A percentile compares a stretch with the other conserved stretches of the same genome.
Evolutionary conservation across 2,329 filamentous ascomycete species (phyloP).

Genomic region (Aspergillus pseudonomiae): DNA sequence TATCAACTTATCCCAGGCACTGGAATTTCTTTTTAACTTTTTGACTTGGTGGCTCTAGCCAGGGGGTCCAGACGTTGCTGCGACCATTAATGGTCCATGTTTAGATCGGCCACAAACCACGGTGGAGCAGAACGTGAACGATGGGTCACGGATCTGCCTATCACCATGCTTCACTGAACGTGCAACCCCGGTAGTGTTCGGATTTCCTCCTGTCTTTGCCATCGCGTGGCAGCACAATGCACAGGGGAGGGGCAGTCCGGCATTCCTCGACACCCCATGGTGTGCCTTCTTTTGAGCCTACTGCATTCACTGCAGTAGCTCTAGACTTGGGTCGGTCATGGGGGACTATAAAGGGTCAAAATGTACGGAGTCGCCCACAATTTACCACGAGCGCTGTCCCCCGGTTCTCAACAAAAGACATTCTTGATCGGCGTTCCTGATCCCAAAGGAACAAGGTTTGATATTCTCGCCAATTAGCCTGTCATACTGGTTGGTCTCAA

Average conservation of each 20-base stretch:
- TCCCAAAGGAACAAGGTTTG: constrained; percentile 1
- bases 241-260: constrained; percentile 9
- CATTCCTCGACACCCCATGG: constrained; percentile 10
- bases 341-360: not conserved
- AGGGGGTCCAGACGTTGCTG: constrained; percentile 4
- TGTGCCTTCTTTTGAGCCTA: not conserved
- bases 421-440: constrained; percentile 4
- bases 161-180: constrained; percentile 12
- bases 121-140: constrained; percentile 21
- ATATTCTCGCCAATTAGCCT: not conserved
- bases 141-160: constrained; percentile 28
- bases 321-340: not conserved
- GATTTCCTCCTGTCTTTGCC: constrained; percentile 25
- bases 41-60: not conserved
- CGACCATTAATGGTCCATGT: constrained; percentile 1
- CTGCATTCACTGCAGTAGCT: not conserved
- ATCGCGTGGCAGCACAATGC: constrained; percentile 12
- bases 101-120: constrained; percentile 6
- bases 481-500: not conserved
- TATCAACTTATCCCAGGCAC: not conserved
- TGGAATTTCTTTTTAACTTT: constrained; percentile 3
- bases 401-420: not conserved
- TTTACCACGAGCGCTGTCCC: not conserved
- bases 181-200: constrained; percentile 19
- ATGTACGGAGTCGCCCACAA: not conserved